Conservation (phyloP, 495 filamentous ascomycete genomes). For the Hypoxylon fuscum region DNA sequence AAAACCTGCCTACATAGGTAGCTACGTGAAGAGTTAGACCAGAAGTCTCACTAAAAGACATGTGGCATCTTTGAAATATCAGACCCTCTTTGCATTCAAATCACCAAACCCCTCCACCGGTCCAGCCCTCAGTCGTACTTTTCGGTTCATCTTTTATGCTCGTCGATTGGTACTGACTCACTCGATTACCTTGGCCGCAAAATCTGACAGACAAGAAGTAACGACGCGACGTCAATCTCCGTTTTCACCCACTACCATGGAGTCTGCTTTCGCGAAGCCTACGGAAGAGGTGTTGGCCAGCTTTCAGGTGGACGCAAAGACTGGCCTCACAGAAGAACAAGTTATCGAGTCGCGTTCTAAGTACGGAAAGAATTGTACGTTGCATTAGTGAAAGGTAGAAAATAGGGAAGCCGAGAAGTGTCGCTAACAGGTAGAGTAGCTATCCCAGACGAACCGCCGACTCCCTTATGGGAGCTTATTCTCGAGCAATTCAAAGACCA, state of each 20-base stretch:
- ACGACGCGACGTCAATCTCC: too few relatives aligned
- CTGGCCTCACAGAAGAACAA: constrained; percentile 75
- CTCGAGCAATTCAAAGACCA: constrained; percentile 99
- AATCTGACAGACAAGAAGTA: too few relatives aligned
- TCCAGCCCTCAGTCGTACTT: constrained; percentile 15
- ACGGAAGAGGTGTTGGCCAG: constrained; percentile 73
- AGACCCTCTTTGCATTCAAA: constrained; percentile 22
- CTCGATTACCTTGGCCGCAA: constrained; percentile 2
- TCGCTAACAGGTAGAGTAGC: constrained; percentile 71
- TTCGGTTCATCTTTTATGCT: constrained; percentile 14
- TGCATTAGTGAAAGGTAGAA: constrained; percentile 11
- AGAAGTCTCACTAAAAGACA: constrained; percentile 33
- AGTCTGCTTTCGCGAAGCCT: constrained; percentile 77
- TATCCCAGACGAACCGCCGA: constrained; percentile 95
- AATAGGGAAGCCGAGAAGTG: constrained; percentile 26
- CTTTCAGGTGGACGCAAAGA: constrained; percentile 72
- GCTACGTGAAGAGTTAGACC: constrained; percentile 4
- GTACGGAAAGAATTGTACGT: constrained; percentile 87
- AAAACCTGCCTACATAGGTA: too few relatives aligned
- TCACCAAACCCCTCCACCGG: constrained; percentile 20
- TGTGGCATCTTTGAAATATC: constrained; percentile 48
- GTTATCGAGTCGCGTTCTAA: constrained; percentile 69
- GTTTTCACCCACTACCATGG: constrained; percentile 69
- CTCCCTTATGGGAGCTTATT: constrained; percentile 94
- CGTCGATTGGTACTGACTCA: constrained; percentile 24